These are phyloP conservation scores for Neurospora discreta DNA, from an alignment of 495 filamentous ascomycete species.

Conservation along the genomic window DNA sequence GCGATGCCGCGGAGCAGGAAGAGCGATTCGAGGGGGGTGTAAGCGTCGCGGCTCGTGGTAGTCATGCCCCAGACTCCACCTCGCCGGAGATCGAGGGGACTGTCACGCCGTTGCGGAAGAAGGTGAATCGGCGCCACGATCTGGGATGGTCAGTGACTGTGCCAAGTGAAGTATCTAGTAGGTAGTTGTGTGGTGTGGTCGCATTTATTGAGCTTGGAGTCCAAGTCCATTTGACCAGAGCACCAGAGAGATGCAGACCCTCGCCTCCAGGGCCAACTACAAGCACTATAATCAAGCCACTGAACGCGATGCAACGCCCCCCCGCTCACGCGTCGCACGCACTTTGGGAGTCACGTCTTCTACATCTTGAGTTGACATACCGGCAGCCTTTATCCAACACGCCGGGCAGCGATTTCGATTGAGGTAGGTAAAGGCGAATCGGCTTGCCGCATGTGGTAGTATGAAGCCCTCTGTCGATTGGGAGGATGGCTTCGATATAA, in stretches of 20 bases:
- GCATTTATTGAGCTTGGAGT: background rate
- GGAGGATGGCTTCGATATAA: background rate
- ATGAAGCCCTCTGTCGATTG: background rate
- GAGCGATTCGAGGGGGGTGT: conserved; percentile 80
- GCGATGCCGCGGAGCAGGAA: conserved; percentile 81
- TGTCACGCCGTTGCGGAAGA: conserved; percentile 31
- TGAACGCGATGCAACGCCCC: background rate
- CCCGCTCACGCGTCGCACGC: background rate
- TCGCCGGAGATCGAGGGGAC: conserved; percentile 46
- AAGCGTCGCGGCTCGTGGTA: conserved; percentile 40
- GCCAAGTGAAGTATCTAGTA: conserved; percentile 6
- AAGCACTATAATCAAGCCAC: background rate
- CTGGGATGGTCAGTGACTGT: conserved; percentile 12
- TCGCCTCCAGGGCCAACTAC: background rate
- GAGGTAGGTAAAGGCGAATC: background rate
- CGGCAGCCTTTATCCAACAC: conserved; percentile 15
- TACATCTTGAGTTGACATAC: conserved; percentile 6
- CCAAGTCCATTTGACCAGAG: background rate
- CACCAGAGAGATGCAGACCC: background rate
- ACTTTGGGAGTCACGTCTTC: background rate
- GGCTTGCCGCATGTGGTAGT: conserved; percentile 1
- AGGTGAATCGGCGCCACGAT: conserved; percentile 43
- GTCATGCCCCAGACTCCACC: conserved; percentile 45
- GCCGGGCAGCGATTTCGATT: conserved; percentile 2
- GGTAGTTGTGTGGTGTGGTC: background rate